Evolutionary conservation across 208 protist genomes (phyloP).

Genomic region (Acanthamoeba healyi): DNA sequence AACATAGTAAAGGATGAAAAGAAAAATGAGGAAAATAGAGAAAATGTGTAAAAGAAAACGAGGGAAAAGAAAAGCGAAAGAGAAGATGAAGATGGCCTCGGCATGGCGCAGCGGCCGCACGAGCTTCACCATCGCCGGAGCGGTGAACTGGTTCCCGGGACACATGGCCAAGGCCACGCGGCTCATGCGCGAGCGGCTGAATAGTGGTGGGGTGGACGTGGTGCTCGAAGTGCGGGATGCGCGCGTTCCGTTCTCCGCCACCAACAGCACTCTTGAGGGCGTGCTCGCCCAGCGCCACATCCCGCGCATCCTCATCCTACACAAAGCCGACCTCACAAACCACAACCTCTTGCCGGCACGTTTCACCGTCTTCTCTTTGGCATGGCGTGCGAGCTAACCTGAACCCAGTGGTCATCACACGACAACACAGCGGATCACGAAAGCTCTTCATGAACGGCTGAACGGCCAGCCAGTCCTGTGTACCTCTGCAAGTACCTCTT

Average conservation of each 20-base stretch:
- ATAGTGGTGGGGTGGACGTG: constrained; percentile 1
- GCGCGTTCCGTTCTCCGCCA: constrained; percentile 21
- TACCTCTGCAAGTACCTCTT: neutral
- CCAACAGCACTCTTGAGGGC: constrained; percentile 21
- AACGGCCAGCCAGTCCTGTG: neutral
- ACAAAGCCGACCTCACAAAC: constrained; percentile 58
- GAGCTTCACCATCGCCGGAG: constrained; percentile 16
- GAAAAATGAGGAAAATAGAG: neutral
- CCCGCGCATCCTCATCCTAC: neutral
- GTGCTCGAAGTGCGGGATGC: constrained; percentile 63
- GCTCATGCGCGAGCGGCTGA: constrained; percentile 41
- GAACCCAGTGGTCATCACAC: neutral
- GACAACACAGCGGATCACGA: constrained; percentile 36
- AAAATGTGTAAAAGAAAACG: no score
- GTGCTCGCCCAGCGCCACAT: constrained; percentile 25
- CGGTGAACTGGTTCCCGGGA: constrained; percentile 70
- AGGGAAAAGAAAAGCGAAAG: neutral
- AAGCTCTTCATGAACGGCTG: constrained; percentile 11
- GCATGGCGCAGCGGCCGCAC: neutral
- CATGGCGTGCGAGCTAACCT: neutral
- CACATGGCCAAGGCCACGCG: constrained; percentile 68
- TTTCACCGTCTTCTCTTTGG: neutral
- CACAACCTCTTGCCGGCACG: constrained; percentile 46
- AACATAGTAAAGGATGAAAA: neutral
- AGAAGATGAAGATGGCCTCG: neutral